phyloP scores from a whole-genome alignment of 192 early-diverging fungal species.

The Coemansia pectinata region DNA sequence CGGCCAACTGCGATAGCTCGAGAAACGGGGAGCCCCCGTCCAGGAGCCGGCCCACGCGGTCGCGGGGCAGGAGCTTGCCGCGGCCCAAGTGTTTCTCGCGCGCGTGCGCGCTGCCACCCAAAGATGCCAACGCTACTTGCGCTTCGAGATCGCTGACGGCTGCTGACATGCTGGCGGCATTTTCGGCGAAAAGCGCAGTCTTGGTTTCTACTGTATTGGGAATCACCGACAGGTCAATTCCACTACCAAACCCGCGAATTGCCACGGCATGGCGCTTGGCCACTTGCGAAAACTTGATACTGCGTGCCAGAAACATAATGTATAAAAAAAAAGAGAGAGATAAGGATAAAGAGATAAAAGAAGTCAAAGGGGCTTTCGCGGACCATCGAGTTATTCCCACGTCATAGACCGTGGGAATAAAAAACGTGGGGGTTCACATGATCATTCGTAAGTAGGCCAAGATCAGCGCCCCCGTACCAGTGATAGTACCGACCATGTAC shows the following conservation, averaged over 20 bases:
- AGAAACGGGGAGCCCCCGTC: conserved; percentile 80
- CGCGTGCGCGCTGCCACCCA: conserved; percentile 82
- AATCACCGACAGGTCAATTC: conserved; percentile 36
- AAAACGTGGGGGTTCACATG: conserved; percentile 12
- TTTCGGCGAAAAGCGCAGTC: conserved; percentile 38
- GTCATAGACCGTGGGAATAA: conserved; percentile 7
- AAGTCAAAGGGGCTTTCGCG: no score
- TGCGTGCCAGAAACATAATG: conserved; percentile 1
- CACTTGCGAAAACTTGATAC: not conserved
- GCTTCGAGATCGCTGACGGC: conserved; percentile 38
- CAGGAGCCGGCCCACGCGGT: conserved; percentile 59
- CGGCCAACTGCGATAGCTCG: conserved; percentile 93
- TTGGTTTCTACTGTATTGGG: conserved; percentile 31
- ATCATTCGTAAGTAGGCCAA: conserved; percentile 59
- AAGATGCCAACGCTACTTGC: conserved; percentile 19
- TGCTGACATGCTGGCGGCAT: conserved; percentile 34
- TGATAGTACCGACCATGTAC: conserved; percentile 82
- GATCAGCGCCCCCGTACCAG: conserved; percentile 79
- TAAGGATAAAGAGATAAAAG: not conserved
- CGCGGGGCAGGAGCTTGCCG: conserved; percentile 89
- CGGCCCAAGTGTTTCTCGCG: conserved; percentile 80
- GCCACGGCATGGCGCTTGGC: not conserved
- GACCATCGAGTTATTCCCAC: not conserved
- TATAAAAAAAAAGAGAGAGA: not conserved
- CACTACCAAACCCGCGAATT: not conserved